These are phyloP conservation scores for Coemansia nantahalensis DNA, from an alignment of 192 early-diverging fungal species.

Conservation along the genomic window DNA sequence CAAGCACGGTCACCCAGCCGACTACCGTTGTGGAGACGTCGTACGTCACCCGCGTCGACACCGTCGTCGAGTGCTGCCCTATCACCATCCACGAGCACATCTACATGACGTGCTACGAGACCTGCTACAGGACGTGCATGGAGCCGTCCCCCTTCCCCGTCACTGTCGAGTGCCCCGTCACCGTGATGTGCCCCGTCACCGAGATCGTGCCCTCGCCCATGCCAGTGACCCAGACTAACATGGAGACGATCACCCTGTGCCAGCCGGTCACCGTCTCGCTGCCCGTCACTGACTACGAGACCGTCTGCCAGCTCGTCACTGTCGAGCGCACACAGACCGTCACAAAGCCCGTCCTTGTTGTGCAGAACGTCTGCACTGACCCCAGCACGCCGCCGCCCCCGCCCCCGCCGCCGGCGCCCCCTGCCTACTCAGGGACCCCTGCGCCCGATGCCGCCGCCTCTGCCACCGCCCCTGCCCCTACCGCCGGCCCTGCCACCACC, in stretches of 20 bases:
- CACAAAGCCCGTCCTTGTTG: constrained; percentile 49
- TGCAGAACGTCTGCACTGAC: constrained; percentile 49
- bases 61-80: constrained; percentile 45
- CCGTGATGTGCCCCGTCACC: no score
- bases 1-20: neutral
- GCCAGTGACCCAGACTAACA: constrained; percentile 22
- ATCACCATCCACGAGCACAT: constrained; percentile 39
- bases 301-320: constrained; percentile 48
- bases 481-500: no score
- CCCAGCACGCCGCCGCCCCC: constrained; percentile 14
- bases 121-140: constrained; percentile 34
- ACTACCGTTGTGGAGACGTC: constrained; percentile 10
- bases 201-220: constrained; percentile 29
- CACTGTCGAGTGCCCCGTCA: constrained; percentile 45
- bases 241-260: constrained; percentile 44
- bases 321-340: constrained; percentile 37
- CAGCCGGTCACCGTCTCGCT: constrained; percentile 42
- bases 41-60: constrained; percentile 32
- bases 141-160: constrained; percentile 29
- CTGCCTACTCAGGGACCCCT: constrained; percentile 1
- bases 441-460: neutral
- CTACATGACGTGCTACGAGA: constrained; percentile 39
- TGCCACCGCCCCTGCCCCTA: no score
- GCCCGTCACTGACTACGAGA: constrained; percentile 45
- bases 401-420: constrained; percentile 13